phyloP scores from a whole-genome alignment of 495 filamentous ascomycete genomes.

The Xylaria flabelliformis region DNA sequence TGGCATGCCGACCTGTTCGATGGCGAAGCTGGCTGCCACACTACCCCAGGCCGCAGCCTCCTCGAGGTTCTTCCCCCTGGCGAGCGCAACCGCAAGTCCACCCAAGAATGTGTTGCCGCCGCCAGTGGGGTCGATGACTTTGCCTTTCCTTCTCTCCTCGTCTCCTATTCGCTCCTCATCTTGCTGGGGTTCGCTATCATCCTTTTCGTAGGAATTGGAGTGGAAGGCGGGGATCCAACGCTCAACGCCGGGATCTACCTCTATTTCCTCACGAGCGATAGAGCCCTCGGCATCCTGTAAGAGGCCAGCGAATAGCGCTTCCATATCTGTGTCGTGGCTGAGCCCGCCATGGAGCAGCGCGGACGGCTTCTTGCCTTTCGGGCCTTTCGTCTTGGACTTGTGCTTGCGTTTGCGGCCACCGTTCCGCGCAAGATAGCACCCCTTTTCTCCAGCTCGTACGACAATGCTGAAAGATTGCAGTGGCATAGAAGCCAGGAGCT shows the following conservation, averaged over 20 bases:
- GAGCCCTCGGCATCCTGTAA: constrained; percentile 56
- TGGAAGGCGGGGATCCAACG: constrained; percentile 65
- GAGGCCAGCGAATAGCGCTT: constrained; percentile 57
- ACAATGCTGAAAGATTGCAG: constrained; percentile 61
- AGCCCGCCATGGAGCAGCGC: constrained; percentile 50
- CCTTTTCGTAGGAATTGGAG: constrained; percentile 13
- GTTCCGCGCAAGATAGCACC: constrained; percentile 59
- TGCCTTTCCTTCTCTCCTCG: constrained; percentile 42
- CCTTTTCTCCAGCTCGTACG: constrained; percentile 56
- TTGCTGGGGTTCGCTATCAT: constrained; percentile 36
- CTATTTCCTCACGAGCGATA: constrained; percentile 65
- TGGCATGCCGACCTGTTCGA: constrained; percentile 92
- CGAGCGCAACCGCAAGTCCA: constrained; percentile 76
- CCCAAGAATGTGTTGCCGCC: constrained; percentile 94
- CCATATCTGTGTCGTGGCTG: constrained; percentile 59
- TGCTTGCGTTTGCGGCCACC: constrained; percentile 54
- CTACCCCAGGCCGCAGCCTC: constrained; percentile 78
- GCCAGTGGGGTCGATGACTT: constrained; percentile 91
- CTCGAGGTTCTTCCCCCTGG: constrained; percentile 65
- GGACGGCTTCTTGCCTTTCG: constrained; percentile 48
- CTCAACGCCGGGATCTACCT: constrained; percentile 60
- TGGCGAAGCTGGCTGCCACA: constrained; percentile 90
- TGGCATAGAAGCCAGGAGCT: constrained; percentile 59
- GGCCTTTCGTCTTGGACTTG: constrained; percentile 37
- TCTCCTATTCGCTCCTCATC: constrained; percentile 46